Evolutionary conservation across 2,329 filamentous ascomycete genomes (phyloP).

Genomic region (Apiospora arundinis): DNA sequence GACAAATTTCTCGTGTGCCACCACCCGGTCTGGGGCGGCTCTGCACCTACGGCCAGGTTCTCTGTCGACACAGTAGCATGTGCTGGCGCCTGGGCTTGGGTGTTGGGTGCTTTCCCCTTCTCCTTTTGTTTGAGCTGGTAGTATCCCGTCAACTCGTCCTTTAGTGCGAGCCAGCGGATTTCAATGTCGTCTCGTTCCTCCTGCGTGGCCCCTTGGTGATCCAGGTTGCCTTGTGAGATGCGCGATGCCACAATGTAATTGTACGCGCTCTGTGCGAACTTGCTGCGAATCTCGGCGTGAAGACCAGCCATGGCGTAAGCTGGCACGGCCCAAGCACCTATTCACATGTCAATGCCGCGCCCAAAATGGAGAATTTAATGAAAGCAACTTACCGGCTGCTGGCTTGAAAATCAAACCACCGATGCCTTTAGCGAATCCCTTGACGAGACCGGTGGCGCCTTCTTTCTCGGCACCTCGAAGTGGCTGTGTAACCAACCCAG

Average conservation of each 20-base stretch:
- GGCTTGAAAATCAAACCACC: slow-evolving; percentile 84
- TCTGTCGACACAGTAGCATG: slow-evolving; percentile 31
- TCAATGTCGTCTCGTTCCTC: slow-evolving; percentile 71
- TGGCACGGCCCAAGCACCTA: slow-evolving; percentile 72
- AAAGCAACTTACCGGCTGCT: slow-evolving; percentile 66
- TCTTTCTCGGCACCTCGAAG: slow-evolving; percentile 71
- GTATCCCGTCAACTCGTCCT: slow-evolving; percentile 66
- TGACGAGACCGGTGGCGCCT: slow-evolving; percentile 69
- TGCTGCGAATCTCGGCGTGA: slow-evolving; percentile 76
- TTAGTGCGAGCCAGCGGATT: slow-evolving; percentile 66
- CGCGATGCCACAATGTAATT: slow-evolving; percentile 83
- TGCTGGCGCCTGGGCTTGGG: slow-evolving; percentile 27
- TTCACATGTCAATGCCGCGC: slow-evolving; percentile 18
- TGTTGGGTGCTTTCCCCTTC: slow-evolving; percentile 42
- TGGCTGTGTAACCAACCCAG: slow-evolving; percentile 82
- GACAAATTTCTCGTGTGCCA: slow-evolving; percentile 54
- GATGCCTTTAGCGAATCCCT: slow-evolving; percentile 83
- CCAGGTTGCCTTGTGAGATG: slow-evolving; percentile 75
- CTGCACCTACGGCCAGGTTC: slow-evolving; percentile 24
- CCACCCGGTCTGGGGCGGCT: slow-evolving; percentile 52
- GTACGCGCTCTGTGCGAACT: slow-evolving; percentile 72
- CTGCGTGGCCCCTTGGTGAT: slow-evolving; percentile 58
- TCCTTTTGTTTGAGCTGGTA: slow-evolving; percentile 59
- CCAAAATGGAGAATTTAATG: background rate
- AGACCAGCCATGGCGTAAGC: slow-evolving; percentile 86